Percentiles rank a stretch among this genome's conserved stretches.
phyloP scores from a whole-genome alignment of 108 stramenopile species.

The Skeletonema tropicum region DNA sequence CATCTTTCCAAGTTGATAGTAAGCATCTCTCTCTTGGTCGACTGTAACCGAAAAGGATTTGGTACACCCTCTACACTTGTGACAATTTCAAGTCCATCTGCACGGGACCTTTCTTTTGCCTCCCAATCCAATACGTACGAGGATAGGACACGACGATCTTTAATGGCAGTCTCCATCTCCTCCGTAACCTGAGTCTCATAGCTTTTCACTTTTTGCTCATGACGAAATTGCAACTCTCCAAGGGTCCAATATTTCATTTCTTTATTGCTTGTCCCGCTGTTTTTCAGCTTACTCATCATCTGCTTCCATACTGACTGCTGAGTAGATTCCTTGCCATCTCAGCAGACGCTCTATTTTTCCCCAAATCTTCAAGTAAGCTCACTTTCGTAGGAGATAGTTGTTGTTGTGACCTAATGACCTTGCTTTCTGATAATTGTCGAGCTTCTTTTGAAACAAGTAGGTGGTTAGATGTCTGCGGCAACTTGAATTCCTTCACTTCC shows the following conservation, averaged over 20 bases:
- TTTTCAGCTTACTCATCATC: not conserved
- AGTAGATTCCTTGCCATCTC: too few species aligned
- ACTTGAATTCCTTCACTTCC: not conserved
- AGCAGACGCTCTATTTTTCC: too few species aligned
- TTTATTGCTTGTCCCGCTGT: not conserved
- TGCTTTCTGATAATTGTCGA: not conserved
- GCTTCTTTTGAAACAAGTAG: not conserved
- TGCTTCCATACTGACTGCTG: too few species aligned
- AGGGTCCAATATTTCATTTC: not conserved
- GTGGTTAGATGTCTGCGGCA: not conserved
- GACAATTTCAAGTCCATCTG: not conserved
- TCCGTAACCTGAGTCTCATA: not conserved
- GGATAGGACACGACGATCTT: not conserved
- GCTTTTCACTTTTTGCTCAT: not conserved
- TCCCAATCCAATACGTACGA: not conserved
- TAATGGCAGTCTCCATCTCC: not conserved
- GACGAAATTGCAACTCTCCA: not conserved
- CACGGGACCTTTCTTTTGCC: not conserved
- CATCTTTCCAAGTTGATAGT: not conserved
- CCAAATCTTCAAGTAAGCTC: too few species aligned
- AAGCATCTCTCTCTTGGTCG: not conserved
- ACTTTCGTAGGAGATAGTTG: not conserved
- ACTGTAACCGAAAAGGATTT: not conserved
- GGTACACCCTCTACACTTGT: not conserved
- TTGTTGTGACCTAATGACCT: not conserved